These are phyloP conservation scores for Stachybotrys elegans DNA, from an alignment of 2,329 filamentous ascomycete genomes.

Conservation along the genomic window DNA sequence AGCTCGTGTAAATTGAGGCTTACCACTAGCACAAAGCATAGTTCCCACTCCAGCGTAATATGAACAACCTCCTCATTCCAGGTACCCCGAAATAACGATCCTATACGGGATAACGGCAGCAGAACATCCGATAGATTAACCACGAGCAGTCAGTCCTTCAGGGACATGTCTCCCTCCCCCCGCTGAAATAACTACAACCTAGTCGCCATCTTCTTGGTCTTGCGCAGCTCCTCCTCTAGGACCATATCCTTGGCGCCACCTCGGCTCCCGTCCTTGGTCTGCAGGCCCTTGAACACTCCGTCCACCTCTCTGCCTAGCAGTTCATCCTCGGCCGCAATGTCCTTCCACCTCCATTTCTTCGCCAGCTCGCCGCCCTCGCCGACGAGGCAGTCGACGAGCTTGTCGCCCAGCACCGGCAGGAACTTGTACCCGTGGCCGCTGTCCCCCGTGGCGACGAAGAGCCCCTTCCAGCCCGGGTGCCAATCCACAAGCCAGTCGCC, in stretches of 20 bases:
- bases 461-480: slow-evolving; percentile 54
- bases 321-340: slow-evolving; percentile 34
- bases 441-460: slow-evolving; percentile 59
- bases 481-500: slow-evolving; percentile 68
- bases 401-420: slow-evolving; percentile 59
- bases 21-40: too few relatives aligned
- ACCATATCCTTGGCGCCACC: slow-evolving; percentile 42
- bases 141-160: too few relatives aligned
- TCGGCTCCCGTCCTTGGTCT: slow-evolving; percentile 49
- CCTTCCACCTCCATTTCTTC: slow-evolving; percentile 60
- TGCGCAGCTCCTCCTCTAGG: slow-evolving; percentile 37
- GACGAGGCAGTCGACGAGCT: slow-evolving; percentile 52
- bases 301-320: slow-evolving; percentile 22
- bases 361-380: slow-evolving; percentile 44
- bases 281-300: slow-evolving; percentile 31
- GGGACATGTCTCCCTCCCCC: too few relatives aligned
- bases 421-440: slow-evolving; percentile 68
- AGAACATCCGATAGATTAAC: too few relatives aligned
- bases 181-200: too few relatives aligned
- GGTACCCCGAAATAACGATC: too few relatives aligned
- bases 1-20: too few relatives aligned
- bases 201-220: too few relatives aligned
- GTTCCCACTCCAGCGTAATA: too few relatives aligned
- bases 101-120: too few relatives aligned
- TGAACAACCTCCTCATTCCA: too few relatives aligned